Conservation (phyloP, 257 asterid species). For the Solanum appendiculatum region DNA sequence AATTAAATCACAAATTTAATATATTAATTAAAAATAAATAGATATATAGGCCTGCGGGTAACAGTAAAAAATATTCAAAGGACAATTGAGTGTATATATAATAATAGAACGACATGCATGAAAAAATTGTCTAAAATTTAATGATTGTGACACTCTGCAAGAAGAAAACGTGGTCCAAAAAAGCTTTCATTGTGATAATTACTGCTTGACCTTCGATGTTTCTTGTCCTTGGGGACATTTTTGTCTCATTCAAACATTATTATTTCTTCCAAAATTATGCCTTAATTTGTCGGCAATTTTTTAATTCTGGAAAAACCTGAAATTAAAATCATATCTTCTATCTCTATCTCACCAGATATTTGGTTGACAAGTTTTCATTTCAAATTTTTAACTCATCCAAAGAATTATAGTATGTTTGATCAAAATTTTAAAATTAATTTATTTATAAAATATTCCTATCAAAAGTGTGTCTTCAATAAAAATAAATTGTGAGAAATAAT, state of each 20-base stretch:
- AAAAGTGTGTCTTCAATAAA: too few relatives aligned
- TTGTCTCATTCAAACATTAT: background rate
- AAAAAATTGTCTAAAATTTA: background rate
- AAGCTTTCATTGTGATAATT: constrained; percentile 11
- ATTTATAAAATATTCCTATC: too few relatives aligned
- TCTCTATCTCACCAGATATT: background rate
- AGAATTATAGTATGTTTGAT: too few relatives aligned
- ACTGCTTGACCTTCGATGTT: constrained; percentile 6
- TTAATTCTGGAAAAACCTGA: background rate
- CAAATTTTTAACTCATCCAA: background rate
- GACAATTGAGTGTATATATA: background rate
- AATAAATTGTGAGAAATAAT: too few relatives aligned
- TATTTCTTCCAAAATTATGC: constrained; percentile 8
- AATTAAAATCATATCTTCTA: background rate
- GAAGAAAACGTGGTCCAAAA: constrained; percentile 4
- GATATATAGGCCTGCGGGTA: background rate
- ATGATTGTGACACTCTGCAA: background rate
- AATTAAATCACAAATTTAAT: background rate
- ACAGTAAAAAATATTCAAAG: background rate
- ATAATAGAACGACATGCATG: background rate
- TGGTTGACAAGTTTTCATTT: background rate
- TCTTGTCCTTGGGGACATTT: constrained; percentile 5
- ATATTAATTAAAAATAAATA: background rate
- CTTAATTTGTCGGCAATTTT: constrained; percentile 27
- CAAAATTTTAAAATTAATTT: background rate